These are phyloP conservation scores for Colletotrichum chrysophilum DNA, from an alignment of 2,329 filamentous ascomycete species.

Conservation along the genomic window DNA sequence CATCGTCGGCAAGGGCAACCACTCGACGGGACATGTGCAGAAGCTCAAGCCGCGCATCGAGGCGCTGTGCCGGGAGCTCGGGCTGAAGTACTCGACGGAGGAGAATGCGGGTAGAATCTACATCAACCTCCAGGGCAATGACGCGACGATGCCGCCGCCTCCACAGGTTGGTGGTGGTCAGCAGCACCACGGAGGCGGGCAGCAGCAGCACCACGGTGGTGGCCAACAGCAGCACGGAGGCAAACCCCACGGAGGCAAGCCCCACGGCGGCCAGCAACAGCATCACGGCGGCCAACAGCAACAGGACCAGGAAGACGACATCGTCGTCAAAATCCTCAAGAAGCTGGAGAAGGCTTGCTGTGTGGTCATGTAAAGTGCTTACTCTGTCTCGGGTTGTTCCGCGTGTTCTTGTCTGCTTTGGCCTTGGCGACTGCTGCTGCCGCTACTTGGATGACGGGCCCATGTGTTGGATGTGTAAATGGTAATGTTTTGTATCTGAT, in stretches of 20 bases:
- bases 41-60: slow-evolving; percentile 97
- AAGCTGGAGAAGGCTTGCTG: slow-evolving; percentile 75
- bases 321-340: slow-evolving; percentile 66
- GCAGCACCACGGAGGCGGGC: slow-evolving; percentile 45
- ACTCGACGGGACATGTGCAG: slow-evolving; percentile 80
- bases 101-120: slow-evolving; percentile 90
- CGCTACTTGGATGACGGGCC: background rate
- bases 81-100: slow-evolving; percentile 84
- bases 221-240: slow-evolving; percentile 45
- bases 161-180: slow-evolving; percentile 45
- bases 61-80: slow-evolving; percentile 81
- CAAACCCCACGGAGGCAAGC: slow-evolving; percentile 37
- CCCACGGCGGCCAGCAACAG: slow-evolving; percentile 38
- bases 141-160: slow-evolving; percentile 53
- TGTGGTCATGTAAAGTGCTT: slow-evolving; percentile 69
- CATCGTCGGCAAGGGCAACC: slow-evolving; percentile 95
- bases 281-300: slow-evolving; percentile 45
- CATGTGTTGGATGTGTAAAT: background rate
- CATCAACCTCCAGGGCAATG: slow-evolving; percentile 80
- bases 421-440: background rate
- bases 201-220: slow-evolving; percentile 48
- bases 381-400: background rate
- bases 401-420: background rate
- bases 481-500: slow-evolving; percentile 1
- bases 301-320: slow-evolving; percentile 61